Evolutionary conservation across 257 asterid genomes (phyloP).

Genomic region (Haberlea rhodopensis): DNA sequence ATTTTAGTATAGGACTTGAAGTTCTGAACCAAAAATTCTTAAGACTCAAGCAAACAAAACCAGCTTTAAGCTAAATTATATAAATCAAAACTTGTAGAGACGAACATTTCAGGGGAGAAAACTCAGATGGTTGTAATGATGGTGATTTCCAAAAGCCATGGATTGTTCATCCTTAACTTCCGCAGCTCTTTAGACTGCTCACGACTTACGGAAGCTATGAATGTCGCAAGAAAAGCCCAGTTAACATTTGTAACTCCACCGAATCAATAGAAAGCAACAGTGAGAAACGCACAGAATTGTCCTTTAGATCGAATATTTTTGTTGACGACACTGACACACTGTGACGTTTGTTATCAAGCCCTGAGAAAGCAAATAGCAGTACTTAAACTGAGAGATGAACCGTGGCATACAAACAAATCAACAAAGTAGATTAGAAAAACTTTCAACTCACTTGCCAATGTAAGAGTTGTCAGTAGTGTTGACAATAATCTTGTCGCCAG

Average conservation of each 20-base stretch:
- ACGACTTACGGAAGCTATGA: neutral
- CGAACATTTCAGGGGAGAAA: no score
- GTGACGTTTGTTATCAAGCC: constrained; percentile 27
- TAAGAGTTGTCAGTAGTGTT: constrained; percentile 33
- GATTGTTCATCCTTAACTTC: neutral
- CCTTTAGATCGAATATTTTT: constrained; percentile 4
- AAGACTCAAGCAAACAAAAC: neutral
- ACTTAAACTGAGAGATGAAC: neutral
- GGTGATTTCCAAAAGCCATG: no score
- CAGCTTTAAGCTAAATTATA: neutral
- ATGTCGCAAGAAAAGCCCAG: neutral
- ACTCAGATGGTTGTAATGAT: no score
- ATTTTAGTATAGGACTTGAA: no score
- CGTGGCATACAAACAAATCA: neutral
- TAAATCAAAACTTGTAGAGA: neutral
- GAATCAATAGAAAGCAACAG: no score
- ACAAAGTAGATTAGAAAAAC: neutral
- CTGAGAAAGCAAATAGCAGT: constrained; percentile 29
- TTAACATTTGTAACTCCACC: neutral
- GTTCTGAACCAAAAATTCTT: neutral
- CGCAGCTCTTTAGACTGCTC: neutral
- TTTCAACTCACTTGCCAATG: constrained; percentile 54
- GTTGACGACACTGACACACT: neutral
- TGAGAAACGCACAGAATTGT: neutral
- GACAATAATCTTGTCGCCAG: neutral